These are phyloP conservation scores for Amanita molliuscula DNA, from an alignment of 768 basidiomycete species.

Conservation along the genomic window DNA sequence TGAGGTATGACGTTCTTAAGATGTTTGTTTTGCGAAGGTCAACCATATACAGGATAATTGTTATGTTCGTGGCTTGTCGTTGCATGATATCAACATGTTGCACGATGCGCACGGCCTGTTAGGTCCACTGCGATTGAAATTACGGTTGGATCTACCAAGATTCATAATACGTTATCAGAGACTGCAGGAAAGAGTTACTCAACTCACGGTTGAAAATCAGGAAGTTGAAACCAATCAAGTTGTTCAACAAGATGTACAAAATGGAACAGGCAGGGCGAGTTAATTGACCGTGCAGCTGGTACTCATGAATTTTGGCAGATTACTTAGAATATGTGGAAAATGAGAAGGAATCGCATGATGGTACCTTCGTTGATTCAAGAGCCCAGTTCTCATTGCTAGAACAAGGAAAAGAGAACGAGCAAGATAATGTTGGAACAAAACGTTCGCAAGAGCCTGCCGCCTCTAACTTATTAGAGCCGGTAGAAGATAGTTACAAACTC, in stretches of 20 bases:
- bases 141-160: conserved; percentile 39
- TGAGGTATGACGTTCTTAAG: conserved; percentile 37
- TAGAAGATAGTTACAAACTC: background rate
- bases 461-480: background rate
- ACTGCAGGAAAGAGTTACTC: conserved; percentile 46
- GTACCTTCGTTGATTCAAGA: background rate
- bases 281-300: too few relatives aligned
- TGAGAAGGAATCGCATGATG: background rate
- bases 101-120: conserved; percentile 54
- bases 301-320: background rate
- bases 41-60: conserved; percentile 46
- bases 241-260: background rate
- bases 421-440: background rate
- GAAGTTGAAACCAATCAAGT: background rate
- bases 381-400: background rate
- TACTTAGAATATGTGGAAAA: background rate
- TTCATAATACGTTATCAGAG: conserved; percentile 59
- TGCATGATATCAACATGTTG: conserved; percentile 63
- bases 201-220: conserved; percentile 13
- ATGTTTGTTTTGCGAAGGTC: background rate
- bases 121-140: conserved; percentile 53
- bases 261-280: background rate
- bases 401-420: background rate
- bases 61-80: conserved; percentile 54
- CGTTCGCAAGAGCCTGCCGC: background rate